These are phyloP conservation scores for Solanum gandarillasii DNA, from an alignment of 257 asterid species.

Conservation along the genomic window DNA sequence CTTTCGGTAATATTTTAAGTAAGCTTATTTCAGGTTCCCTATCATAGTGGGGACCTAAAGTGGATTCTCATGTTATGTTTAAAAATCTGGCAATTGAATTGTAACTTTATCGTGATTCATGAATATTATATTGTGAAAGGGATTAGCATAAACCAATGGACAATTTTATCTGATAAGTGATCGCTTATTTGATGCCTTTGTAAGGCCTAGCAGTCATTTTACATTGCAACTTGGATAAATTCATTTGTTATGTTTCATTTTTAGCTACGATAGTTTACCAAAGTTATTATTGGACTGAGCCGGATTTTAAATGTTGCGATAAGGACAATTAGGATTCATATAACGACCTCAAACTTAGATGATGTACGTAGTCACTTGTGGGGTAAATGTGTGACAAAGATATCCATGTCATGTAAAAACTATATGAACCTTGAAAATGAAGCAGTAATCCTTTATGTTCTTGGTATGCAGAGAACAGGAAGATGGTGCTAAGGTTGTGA, in stretches of 20 bases:
- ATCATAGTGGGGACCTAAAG: background rate
- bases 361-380: background rate
- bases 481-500: conserved; percentile 66
- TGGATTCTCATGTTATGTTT: background rate
- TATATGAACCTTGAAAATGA: background rate
- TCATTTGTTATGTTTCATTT: background rate
- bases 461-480: conserved; percentile 39
- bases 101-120: background rate
- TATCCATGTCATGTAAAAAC: background rate
- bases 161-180: background rate
- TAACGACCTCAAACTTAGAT: background rate
- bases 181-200: background rate
- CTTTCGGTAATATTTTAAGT: background rate
- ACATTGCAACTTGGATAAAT: background rate
- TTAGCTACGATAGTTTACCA: background rate
- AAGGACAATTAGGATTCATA: background rate
- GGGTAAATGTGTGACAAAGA: background rate
- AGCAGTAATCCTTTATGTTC: background rate
- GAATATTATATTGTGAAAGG: background rate
- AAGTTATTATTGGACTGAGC: background rate
- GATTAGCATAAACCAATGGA: background rate
- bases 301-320: background rate
- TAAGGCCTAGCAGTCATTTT: background rate
- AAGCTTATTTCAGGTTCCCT: background rate
- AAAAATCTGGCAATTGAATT: background rate